These are phyloP conservation scores for Clitoria ternatea DNA, from an alignment of 306 rosid species.

Conservation along the genomic window DNA sequence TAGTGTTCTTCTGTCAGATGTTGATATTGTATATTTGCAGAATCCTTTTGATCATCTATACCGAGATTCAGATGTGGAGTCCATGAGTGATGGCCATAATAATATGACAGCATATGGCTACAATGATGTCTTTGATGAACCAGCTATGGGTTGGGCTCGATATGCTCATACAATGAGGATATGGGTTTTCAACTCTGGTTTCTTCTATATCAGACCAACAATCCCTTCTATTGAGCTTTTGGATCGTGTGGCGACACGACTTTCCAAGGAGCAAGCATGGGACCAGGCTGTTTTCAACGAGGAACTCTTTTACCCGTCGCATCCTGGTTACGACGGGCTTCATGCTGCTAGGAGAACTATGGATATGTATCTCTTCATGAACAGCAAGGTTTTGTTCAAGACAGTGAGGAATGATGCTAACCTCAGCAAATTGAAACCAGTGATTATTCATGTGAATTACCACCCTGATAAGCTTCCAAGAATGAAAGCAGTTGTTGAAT, in stretches of 20 bases:
- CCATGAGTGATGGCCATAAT: conserved; percentile 90
- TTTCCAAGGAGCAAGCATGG: conserved; percentile 70
- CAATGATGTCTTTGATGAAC: conserved; percentile 74
- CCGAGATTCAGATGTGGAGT: conserved; percentile 87
- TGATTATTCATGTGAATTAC: conserved; percentile 79
- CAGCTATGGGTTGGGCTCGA: conserved; percentile 91
- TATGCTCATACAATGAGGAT: conserved; percentile 85
- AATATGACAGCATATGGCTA: conserved; percentile 82
- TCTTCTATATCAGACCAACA: conserved; percentile 88
- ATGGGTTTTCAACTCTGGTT: conserved; percentile 97
- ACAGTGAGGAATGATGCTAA: conserved; percentile 64
- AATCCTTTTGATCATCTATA: conserved; percentile 70
- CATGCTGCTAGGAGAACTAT: conserved; percentile 82
- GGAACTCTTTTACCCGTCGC: conserved; percentile 83
- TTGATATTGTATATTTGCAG: conserved; percentile 86
- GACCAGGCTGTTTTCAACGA: conserved; percentile 97
- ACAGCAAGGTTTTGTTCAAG: conserved; percentile 87
- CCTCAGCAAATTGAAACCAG: conserved; percentile 71
- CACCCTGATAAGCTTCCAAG: conserved; percentile 81
- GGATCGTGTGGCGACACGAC: conserved; percentile 85
- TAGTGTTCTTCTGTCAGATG: conserved; percentile 87
- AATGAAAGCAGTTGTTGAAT: conserved; percentile 83
- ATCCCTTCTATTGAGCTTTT: conserved; percentile 81
- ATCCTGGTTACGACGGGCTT: conserved; percentile 76
- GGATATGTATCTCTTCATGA: conserved; percentile 87